Base-by-base conservation (phyloP, 1,139 yeast species). In the Kurtzmaniella quercitrusa region DNA sequence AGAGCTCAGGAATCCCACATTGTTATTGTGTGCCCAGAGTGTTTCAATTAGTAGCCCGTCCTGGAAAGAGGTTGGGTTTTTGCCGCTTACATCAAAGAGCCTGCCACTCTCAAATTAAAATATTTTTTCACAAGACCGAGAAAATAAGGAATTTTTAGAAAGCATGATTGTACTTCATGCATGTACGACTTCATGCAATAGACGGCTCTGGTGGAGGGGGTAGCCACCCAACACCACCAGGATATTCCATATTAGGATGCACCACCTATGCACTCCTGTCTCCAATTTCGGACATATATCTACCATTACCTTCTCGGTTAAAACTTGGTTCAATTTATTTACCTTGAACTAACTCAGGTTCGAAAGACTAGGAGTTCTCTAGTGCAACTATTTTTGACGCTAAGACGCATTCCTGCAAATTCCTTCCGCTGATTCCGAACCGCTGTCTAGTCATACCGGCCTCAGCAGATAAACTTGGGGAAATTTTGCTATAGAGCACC, bases 181-280 rank as follows among this genome's bases (percentile, higher is more conserved):
- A 31, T 31, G 36, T 16, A 31, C 18, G 18, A 16, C 18, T 31
- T 31, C 36, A 31, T 31, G 36, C 36, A 31, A 16, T 16, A 14
- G 36, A 31, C 36, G 33, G 36, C 36, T 16, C 9, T 31, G 36
- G 14, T 31, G 36, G 14, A 18, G 18, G 36, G 36, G 36, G 10
- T 8, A 16, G 6, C 36, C 3, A 17, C 36, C 36, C 18, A 15
- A 31, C 36, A 31, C 36, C 36, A 31, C 36, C 36, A 31, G 36
- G 36, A 31, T 31, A 31, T 31, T 31, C 36, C 36, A 14, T 14
- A 12, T 31, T 31, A 15, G 36, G 36, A 31, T 31, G 36, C 36
- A 31, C 6, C 18, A 27, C 18, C 36, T 31, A 16, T 31, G 36
- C 18, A 16, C 36, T 14, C 36, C 18, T 15, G 11, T 31, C 36